Percentiles rank a stretch among this genome's conserved stretches.
These are phyloP conservation scores for Apiospora hydei DNA, from an alignment of 2,329 filamentous ascomycete genomes.

Conservation along the genomic window DNA sequence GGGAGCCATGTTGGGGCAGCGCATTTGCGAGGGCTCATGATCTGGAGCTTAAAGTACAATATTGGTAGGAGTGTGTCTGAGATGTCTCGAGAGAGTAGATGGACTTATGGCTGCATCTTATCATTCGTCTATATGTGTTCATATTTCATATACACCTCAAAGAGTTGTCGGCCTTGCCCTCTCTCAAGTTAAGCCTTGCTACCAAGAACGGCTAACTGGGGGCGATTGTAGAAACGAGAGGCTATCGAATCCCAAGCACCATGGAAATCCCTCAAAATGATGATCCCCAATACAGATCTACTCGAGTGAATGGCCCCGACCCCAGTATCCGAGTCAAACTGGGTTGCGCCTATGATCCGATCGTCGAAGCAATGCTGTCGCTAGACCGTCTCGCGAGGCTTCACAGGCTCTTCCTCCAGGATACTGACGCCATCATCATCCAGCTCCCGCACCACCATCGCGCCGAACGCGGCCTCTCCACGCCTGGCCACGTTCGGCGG, in stretches of 20 bases:
- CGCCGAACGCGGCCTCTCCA: constrained; percentile 31
- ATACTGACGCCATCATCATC: constrained; percentile 48
- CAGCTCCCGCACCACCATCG: constrained; percentile 27
- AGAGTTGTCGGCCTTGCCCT: background rate
- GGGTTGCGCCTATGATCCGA: no score
- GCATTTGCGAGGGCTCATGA: background rate
- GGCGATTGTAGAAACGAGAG: background rate
- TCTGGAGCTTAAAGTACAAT: background rate
- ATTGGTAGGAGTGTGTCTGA: no score
- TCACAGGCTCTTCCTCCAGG: constrained; percentile 46
- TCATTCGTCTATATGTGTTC: no score
- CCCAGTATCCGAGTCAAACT: background rate
- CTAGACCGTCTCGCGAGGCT: constrained; percentile 33
- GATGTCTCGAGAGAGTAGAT: background rate
- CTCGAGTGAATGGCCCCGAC: background rate
- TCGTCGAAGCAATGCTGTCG: background rate
- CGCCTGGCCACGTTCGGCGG: constrained; percentile 30
- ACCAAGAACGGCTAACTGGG: constrained; percentile 22
- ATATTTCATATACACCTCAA: background rate
- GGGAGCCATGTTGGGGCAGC: background rate
- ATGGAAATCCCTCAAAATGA: background rate
- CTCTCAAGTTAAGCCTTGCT: background rate
- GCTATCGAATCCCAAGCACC: background rate
- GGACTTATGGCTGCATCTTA: background rate
- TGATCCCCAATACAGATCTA: background rate